Evolutionary conservation across 495 filamentous ascomycete genomes (phyloP).

Genomic region (Neurospora sp.): DNA sequence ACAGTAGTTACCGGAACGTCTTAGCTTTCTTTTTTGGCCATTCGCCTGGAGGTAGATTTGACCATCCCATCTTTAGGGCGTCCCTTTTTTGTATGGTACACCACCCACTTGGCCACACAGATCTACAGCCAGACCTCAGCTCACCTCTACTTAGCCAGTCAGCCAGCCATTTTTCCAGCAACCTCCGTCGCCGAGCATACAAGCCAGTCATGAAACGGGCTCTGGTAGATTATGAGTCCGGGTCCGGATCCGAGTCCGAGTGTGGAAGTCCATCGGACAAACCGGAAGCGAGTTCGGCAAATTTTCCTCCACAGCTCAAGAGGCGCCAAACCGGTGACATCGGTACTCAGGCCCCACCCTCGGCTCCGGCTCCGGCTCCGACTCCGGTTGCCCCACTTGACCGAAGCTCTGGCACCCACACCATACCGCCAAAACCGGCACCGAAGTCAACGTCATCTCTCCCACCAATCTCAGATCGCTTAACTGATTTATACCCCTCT

Average conservation of each 20-base stretch:
- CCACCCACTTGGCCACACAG: background rate
- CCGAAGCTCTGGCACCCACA: background rate
- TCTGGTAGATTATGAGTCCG: background rate
- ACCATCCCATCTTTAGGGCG: background rate
- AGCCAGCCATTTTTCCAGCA: background rate
- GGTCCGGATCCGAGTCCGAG: background rate
- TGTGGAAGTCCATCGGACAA: background rate
- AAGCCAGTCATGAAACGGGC: background rate
- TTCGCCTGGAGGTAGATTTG: background rate
- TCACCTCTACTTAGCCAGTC: background rate
- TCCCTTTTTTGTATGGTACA: background rate
- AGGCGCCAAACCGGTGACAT: background rate
- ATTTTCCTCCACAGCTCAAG: background rate
- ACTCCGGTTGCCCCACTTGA: background rate
- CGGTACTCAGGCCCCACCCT: background rate
- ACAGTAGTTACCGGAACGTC: background rate
- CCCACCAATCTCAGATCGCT: conserved; percentile 72
- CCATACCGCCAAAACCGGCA: background rate
- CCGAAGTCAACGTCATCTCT: conserved; percentile 32
- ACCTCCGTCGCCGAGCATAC: background rate
- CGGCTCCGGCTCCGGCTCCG: background rate
- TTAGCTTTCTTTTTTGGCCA: background rate
- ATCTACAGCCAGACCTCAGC: background rate
- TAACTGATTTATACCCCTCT: conserved; percentile 86
- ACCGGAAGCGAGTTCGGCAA: background rate